Evolutionary conservation across 2,329 filamentous ascomycete species (phyloP), one percentile per base, ranked within the genome.

Genomic region (Penicillium decumbens): DNA sequence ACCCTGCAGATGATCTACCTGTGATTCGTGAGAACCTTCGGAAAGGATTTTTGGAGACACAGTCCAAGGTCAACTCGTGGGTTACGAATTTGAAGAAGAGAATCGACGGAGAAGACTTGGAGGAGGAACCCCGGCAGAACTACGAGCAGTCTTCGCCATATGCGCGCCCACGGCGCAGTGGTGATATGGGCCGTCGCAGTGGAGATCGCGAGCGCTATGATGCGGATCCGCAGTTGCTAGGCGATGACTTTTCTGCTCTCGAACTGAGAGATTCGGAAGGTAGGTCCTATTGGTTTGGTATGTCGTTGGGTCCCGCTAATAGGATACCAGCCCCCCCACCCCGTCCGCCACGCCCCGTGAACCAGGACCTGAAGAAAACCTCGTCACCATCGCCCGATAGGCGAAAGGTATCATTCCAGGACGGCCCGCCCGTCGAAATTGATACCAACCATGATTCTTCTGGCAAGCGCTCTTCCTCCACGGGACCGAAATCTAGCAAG

Each of bases 21-120:
- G 84, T 92, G 43, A 96, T 98, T 65, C 85, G 85, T 58, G 89
- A 95, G 67, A 96, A 95, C 64, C 81, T 98, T 60, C 87, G 86
- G 66, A 95, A 97, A 73, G 93, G 93, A 3, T 98, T 98, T 72
- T 65, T 90, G 47, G 91, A 98, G 65, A 97, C 93, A 1, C 93
- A 97, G 73, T 84, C 82, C 47, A 95, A 88, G 65, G 88, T 98
- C 62, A 97, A 95, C 73, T 81, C 82, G 43, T 97, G 92, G 91
- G 89, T 98, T 62, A 87, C 82, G 43, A 90, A 84, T 55, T 77
- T 98, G 67, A 93, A 89, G 75, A 97, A 97, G 80, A 89, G 85
- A 70, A 81, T 98, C 29, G 91, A 97, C 63, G 92, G 93, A 42
- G 89, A 93, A 56, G 87, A 90, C 24, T 81, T 83, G 57, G 87